Conservation (phyloP, 352 stramenopile genomes). For the Phytophthora quininea region DNA sequence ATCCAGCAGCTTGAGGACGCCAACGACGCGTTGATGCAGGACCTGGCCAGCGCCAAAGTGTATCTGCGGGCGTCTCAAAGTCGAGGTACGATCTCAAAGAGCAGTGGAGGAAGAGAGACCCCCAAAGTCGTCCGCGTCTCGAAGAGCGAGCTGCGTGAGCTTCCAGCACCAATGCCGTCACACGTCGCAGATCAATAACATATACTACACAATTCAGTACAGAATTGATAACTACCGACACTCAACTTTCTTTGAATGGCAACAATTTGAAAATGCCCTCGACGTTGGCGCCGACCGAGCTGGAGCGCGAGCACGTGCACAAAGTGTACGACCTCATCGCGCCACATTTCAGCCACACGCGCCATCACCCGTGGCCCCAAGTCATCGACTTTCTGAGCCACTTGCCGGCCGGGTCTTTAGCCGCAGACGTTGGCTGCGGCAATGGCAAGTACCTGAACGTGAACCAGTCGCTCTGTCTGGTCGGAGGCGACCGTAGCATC, state of each 20-base stretch:
- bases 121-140: slow-evolving; percentile 68
- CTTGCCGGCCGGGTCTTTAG: slow-evolving; percentile 54
- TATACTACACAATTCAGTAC: no score
- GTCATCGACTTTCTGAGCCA: slow-evolving; percentile 67
- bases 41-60: slow-evolving; percentile 75
- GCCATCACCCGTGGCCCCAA: slow-evolving; percentile 81
- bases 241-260: slow-evolving; percentile 47
- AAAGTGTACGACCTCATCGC: slow-evolving; percentile 88
- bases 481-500: slow-evolving; percentile 79
- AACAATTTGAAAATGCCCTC: slow-evolving; percentile 12
- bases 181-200: slow-evolving; percentile 22
- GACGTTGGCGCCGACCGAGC: slow-evolving; percentile 62
- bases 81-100: slow-evolving; percentile 28
- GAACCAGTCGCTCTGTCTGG: slow-evolving; percentile 64
- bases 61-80: slow-evolving; percentile 64
- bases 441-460: slow-evolving; percentile 86
- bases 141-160: slow-evolving; percentile 66
- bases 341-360: slow-evolving; percentile 85
- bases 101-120: slow-evolving; percentile 21
- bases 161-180: slow-evolving; percentile 43
- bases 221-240: neutral
- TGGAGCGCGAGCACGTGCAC: slow-evolving; percentile 84
- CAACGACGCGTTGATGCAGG: slow-evolving; percentile 79
- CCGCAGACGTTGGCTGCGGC: slow-evolving; percentile 81
- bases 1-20: slow-evolving; percentile 76